Base-by-base conservation (phyloP, 306 rosid genomes). In the Fragaria iinumae region DNA sequence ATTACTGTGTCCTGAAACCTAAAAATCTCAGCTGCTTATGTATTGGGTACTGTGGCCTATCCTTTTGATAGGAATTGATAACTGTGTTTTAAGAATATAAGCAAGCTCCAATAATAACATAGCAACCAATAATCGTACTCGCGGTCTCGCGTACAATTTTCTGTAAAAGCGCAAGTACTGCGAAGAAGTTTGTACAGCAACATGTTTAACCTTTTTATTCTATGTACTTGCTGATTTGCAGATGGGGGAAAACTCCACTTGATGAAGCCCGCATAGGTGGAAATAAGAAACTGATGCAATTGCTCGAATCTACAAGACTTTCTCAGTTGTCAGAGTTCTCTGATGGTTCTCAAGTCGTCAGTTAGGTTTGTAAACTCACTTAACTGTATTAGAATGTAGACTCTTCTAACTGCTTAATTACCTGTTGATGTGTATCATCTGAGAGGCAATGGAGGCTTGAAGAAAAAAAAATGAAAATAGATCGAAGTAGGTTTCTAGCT, bases 171-270 rank as follows among this genome's bases (percentile, higher is more conserved):
- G 18, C 25, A 29, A 7, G 59, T 34, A 64, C 18, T 20, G 71
- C n/a, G 7, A 41, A 67, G 14, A 38, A 38, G 49, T 8, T 39
- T 39, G 0, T 23, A 50, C 4, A 34, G 11, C 1, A 34, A 18
- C n/a, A 45, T 8, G 36, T 75, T 43, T 62, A 62, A 62, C 47
- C 32, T 10, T 47, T 14, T 67, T 16, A 44, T 76, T 62, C 57
- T 6, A 36, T 34, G 45, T 17, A 17, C 29, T 67, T 82, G 17
- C 20, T 80, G 44, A 47, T 74, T 76, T 82, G 84, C 82, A 90
- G 96, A 70, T 90, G 91, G 96, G 93, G 93, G n/a, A 88, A 81
- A 55, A 88, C 91, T 71, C 90, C 96, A 12, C 77, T 90, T 59
- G 91, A 88, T 67, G 92, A 87, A 76, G 89, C 90, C 71, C 86